These are phyloP conservation scores for Pichia heedii DNA, from an alignment of 805 yeast species.

Conservation along the genomic window DNA sequence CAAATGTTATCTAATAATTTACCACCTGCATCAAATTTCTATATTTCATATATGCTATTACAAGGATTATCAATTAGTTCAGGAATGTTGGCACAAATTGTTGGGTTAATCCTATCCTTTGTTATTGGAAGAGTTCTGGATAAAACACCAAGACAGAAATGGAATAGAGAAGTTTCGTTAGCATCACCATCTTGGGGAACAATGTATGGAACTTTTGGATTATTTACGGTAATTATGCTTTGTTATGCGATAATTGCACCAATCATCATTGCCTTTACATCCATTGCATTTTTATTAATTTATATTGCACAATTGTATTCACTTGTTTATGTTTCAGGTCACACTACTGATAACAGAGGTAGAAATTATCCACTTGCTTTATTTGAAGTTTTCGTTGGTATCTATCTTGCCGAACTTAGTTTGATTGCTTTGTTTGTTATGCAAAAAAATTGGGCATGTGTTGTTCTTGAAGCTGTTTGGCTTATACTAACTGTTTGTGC, in stretches of 20 bases:
- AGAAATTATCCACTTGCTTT: slow-evolving; percentile 64
- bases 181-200: slow-evolving; percentile 74
- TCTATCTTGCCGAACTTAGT: slow-evolving; percentile 65
- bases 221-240: slow-evolving; percentile 63
- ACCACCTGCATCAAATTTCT: slow-evolving; percentile 88
- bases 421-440: slow-evolving; percentile 64
- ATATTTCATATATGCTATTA: slow-evolving; percentile 70
- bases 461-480: slow-evolving; percentile 57
- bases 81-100: slow-evolving; percentile 69
- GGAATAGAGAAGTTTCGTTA: slow-evolving; percentile 64
- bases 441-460: slow-evolving; percentile 72
- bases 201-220: slow-evolving; percentile 67
- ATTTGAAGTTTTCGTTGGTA: slow-evolving; percentile 62
- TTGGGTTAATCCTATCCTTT: slow-evolving; percentile 61
- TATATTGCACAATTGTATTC: slow-evolving; percentile 58
- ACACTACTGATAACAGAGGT: slow-evolving; percentile 58
- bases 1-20: slow-evolving; percentile 60
- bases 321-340: slow-evolving; percentile 53
- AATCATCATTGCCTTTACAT: slow-evolving; percentile 57
- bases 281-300: slow-evolving; percentile 45
- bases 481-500: slow-evolving; percentile 47
- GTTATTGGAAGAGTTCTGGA: slow-evolving; percentile 66
- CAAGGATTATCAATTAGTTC: slow-evolving; percentile 75
- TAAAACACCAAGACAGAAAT: slow-evolving; percentile 84
- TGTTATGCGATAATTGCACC: slow-evolving; percentile 78